phyloP scores from a whole-genome alignment of 257 asterid species.

The Thymus quinquecostatus region DNA sequence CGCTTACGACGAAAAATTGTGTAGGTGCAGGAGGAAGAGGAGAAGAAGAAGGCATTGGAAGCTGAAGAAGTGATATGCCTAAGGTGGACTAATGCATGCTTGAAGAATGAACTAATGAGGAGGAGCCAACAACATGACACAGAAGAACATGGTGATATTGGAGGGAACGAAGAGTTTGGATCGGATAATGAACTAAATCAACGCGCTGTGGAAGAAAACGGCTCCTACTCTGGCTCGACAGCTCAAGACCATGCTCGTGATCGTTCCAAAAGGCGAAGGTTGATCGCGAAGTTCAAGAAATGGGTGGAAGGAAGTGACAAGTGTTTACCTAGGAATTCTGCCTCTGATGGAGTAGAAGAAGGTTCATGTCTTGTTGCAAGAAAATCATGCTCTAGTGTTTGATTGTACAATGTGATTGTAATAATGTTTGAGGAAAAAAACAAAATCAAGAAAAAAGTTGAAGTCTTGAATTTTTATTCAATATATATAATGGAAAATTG shows the following conservation, averaged over 20 bases:
- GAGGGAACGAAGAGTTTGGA: conserved; percentile 33
- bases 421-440: too few relatives aligned
- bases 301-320: conserved; percentile 63
- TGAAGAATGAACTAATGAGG: conserved; percentile 51
- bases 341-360: conserved; percentile 26
- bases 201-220: conserved; percentile 29
- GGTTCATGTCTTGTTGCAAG: conserved; percentile 36
- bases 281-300: conserved; percentile 53
- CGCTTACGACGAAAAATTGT: too few relatives aligned
- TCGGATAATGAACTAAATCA: conserved; percentile 40
- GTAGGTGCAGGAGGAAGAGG: conserved; percentile 37
- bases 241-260: conserved; percentile 25
- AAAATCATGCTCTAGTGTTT: conserved; percentile 58
- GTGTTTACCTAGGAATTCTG: too few relatives aligned
- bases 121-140: conserved; percentile 38
- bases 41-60: conserved; percentile 37
- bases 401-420: not conserved
- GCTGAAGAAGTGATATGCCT: conserved; percentile 45
- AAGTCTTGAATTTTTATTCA: not conserved
- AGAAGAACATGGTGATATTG: conserved; percentile 17
- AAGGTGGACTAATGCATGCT: conserved; percentile 58
- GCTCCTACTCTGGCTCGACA: conserved; percentile 40
- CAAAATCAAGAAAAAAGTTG: not conserved
- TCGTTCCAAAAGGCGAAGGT: conserved; percentile 50
- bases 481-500: conserved; percentile 34